phyloP scores from a whole-genome alignment of 2,329 filamentous ascomycete genomes.

The Fusarium acutatum region DNA sequence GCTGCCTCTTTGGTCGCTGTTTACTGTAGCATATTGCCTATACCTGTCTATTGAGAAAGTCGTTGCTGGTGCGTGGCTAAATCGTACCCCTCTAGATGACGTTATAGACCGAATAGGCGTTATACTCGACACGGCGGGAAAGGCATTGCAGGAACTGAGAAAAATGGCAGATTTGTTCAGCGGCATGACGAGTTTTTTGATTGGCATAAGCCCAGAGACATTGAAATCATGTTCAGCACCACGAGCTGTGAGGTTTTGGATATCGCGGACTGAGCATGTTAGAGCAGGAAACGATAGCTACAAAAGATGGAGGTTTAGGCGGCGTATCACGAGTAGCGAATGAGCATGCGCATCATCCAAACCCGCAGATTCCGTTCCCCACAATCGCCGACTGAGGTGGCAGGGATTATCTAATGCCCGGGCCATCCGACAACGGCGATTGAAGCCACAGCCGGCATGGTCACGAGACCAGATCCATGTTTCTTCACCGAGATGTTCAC shows the following conservation, averaged over 20 bases:
- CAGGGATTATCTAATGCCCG: conserved; percentile 24
- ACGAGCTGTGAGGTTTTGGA: conserved; percentile 1
- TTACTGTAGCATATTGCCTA: conserved; percentile 37
- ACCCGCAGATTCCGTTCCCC: conserved; percentile 10
- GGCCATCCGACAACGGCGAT: conserved; percentile 11
- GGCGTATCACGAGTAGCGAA: conserved; percentile 25
- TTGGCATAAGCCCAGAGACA: conserved; percentile 10
- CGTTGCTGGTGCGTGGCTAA: conserved; percentile 4
- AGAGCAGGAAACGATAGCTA: conserved; percentile 29
- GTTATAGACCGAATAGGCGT: conserved; percentile 31
- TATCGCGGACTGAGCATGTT: conserved; percentile 38
- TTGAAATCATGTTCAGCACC: conserved; percentile 31
- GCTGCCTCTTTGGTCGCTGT: conserved; percentile 2
- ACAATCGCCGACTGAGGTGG: neutral
- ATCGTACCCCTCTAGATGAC: conserved; percentile 30
- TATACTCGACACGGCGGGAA: conserved; percentile 23
- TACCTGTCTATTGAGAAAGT: neutral
- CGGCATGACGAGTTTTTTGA: conserved; percentile 29
- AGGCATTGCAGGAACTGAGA: conserved; percentile 34
- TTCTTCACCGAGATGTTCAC: conserved; percentile 13
- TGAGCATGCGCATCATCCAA: conserved; percentile 14
- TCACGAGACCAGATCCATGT: conserved; percentile 1
- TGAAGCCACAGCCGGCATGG: neutral
- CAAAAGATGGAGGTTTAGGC: neutral
- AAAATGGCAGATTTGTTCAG: conserved; percentile 29